Evolutionary conservation across 345 rosid genomes (phyloP).

Genomic region (Salix dunnii): DNA sequence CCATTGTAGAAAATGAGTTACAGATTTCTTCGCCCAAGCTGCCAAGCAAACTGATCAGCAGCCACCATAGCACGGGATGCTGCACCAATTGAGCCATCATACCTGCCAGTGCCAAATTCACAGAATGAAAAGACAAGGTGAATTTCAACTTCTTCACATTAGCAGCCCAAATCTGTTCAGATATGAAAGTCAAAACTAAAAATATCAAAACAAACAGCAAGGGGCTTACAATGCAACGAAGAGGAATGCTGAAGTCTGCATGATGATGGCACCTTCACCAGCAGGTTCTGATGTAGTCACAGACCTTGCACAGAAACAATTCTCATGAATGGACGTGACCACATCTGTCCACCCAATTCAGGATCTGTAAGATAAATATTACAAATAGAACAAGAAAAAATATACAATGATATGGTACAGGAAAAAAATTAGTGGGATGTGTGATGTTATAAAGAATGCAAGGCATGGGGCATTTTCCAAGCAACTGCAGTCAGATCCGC

Average conservation of each 20-base stretch:
- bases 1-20: background rate
- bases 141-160: background rate
- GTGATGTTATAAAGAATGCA: background rate
- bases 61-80: conserved; percentile 73
- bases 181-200: background rate
- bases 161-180: background rate
- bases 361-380: background rate
- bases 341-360: conserved; percentile 42
- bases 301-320: conserved; percentile 80
- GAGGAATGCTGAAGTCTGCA: conserved; percentile 59
- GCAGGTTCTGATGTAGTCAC: conserved; percentile 52
- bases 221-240: conserved; percentile 68
- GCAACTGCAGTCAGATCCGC: background rate
- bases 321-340: conserved; percentile 74
- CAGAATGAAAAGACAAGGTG: background rate
- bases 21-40: conserved; percentile 29
- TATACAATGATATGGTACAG: background rate
- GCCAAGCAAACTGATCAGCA: conserved; percentile 59
- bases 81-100: conserved; percentile 69
- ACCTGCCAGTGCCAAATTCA: conserved; percentile 35
- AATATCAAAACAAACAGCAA: background rate
- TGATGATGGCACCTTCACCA: conserved; percentile 82
- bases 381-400: background rate
- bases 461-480: background rate
- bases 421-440: background rate